A percentile compares a stretch with the other conserved stretches of the same genome.
Evolutionary conservation across 2,329 filamentous ascomycete species (phyloP).

Genomic region (Dothideomycetidae sp.): DNA sequence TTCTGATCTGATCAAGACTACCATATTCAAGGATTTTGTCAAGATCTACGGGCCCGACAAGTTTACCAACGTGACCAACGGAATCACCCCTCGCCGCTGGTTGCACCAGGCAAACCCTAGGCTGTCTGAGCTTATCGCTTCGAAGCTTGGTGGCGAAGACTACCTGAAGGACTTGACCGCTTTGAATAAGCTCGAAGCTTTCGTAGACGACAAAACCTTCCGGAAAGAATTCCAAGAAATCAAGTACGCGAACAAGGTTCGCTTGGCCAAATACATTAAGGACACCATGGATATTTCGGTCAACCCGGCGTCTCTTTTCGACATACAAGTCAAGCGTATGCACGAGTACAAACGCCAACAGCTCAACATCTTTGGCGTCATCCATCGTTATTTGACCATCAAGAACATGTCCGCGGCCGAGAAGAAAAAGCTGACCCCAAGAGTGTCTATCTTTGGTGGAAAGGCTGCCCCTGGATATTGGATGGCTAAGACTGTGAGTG

Average conservation of each 20-base stretch:
- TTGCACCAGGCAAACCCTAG: constrained; percentile 93
- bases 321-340: constrained; percentile 97
- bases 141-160: constrained; percentile 66
- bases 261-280: constrained; percentile 84
- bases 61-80: constrained; percentile 97
- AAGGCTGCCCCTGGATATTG: constrained; percentile 98
- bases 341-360: constrained; percentile 82
- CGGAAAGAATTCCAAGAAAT: constrained; percentile 91
- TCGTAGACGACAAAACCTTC: constrained; percentile 74
- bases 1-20: constrained; percentile 94
- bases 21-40: constrained; percentile 99
- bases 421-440: constrained; percentile 70
- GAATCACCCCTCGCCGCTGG: constrained; percentile 91
- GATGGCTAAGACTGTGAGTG: constrained; percentile 82
- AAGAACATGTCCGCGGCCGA: constrained; percentile 75
- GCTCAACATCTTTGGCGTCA: constrained; percentile 96
- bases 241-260: constrained; percentile 91
- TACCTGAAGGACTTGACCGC: constrained; percentile 85
- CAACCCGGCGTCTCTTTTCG: constrained; percentile 79
- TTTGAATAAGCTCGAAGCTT: constrained; percentile 74
- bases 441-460: constrained; percentile 92
- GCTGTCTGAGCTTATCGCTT: constrained; percentile 80
- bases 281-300: constrained; percentile 63
- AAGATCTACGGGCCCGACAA: constrained; percentile 89
- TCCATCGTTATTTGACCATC: constrained; percentile 80